These are phyloP conservation scores for Jacaranda copaia DNA, from an alignment of 257 asterid species.

Conservation along the genomic window DNA sequence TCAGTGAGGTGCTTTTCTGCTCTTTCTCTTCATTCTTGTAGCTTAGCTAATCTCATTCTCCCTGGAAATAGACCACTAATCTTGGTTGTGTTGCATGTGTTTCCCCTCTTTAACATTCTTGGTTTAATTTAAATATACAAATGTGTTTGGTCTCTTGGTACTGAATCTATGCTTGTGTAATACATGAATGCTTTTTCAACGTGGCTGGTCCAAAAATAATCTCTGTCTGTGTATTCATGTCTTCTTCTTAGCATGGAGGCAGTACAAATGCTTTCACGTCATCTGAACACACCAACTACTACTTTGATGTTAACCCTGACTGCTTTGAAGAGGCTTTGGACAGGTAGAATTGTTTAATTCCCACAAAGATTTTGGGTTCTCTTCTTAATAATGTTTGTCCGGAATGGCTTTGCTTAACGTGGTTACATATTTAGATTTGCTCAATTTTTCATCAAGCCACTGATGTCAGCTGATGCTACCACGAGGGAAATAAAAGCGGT, in stretches of 20 bases:
- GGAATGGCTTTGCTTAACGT: constrained; percentile 23
- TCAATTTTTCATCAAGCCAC: constrained; percentile 92
- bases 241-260: constrained; percentile 81
- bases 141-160: neutral
- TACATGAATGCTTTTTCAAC: constrained; percentile 8
- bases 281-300: constrained; percentile 83
- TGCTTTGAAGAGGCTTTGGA: constrained; percentile 92
- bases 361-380: constrained; percentile 8
- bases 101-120: constrained; percentile 11
- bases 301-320: constrained; percentile 90
- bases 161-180: constrained; percentile 2
- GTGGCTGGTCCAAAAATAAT: constrained; percentile 22
- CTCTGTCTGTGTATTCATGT: constrained; percentile 12
- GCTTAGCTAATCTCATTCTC: constrained; percentile 25
- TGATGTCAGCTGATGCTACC: constrained; percentile 98
- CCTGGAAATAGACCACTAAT: constrained; percentile 1
- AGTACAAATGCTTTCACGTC: constrained; percentile 96
- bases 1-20: constrained; percentile 68
- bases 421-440: constrained; percentile 66
- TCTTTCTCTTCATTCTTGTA: constrained; percentile 23
- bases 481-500: constrained; percentile 95
- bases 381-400: constrained; percentile 14
- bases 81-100: constrained; percentile 1
- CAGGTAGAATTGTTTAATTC: constrained; percentile 56
- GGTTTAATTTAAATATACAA: constrained; percentile 6